Evolutionary conservation across 768 basidiomycete species (phyloP), one percentile per base, ranked within the genome.

Genomic region (Boletus pseudopeckii): DNA sequence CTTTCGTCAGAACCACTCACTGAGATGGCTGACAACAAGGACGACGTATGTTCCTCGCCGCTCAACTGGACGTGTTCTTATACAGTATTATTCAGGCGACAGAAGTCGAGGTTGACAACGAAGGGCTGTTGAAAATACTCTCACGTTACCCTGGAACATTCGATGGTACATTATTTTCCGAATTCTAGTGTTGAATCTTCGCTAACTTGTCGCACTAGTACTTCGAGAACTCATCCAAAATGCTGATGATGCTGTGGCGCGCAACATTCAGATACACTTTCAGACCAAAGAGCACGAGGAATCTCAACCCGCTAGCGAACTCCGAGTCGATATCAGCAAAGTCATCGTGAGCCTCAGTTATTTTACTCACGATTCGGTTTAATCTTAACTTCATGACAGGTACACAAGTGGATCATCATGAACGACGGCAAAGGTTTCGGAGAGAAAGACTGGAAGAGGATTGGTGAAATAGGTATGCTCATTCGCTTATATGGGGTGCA

Each of bases 221-320:
- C 76, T 78, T 51, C 66, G 82, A 47, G 82, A 83, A 59, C 68
- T 83, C 18, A 63, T 82, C 13, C 81, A 83, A 62, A 83, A 83
- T 63, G 79, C 81, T 15, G 80, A 81, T 55, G 80, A 82, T 66
- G 80, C 74, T 0, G 71, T 66, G 4, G 68, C 75, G 1, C 65
- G 50, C 18, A 55, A 44, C 0, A 67, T 76, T 9, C 65, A 76
- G 54, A 61, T 78, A 5, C 68, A 69, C 36, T 77, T 77, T 52
- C 60, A 68, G 41, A 74, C 72, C 1, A 39, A 52, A 33, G 51
- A 48, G 39, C 59, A 33, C 34, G 32, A 59, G 30, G 41, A 59
- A 37, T 18, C 17, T 18, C 39, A 15, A 18, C 10, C 17, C 24
- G 3, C 24, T 10, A 13, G 24, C 17, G 10, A 40, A n/a, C 14